Evolutionary conservation across 305 asterid genomes (phyloP).

Genomic region (Galium porrigens): DNA sequence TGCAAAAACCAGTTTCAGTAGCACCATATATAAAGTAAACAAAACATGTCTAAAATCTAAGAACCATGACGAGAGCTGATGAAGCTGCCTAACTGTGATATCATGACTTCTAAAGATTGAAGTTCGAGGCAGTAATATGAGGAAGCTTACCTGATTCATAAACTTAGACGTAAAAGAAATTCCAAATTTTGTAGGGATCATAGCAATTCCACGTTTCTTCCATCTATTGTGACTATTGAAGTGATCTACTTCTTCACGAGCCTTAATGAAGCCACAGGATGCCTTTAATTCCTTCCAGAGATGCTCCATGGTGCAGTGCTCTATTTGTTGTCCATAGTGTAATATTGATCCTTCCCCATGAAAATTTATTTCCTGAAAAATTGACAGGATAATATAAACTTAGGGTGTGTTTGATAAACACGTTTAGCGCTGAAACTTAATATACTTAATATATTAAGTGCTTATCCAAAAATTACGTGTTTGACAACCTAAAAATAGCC

Average conservation of each 20-base stretch:
- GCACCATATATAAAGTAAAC: neutral
- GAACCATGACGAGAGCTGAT: neutral
- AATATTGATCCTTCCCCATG: slow-evolving; percentile 65
- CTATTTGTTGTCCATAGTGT: slow-evolving; percentile 69
- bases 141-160: slow-evolving; percentile 69
- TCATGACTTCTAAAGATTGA: neutral
- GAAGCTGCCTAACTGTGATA: neutral
- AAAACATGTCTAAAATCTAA: neutral
- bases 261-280: slow-evolving; percentile 36
- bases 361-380: slow-evolving; percentile 74
- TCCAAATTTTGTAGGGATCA: slow-evolving; percentile 85
- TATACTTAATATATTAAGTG: too few relatives aligned
- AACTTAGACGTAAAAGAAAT: slow-evolving; percentile 75
- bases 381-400: slow-evolving; percentile 2
- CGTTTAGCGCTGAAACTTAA: too few relatives aligned
- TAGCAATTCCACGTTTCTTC: slow-evolving; percentile 79
- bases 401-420: too few relatives aligned
- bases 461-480: too few relatives aligned
- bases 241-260: slow-evolving; percentile 46
- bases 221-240: slow-evolving; percentile 65
- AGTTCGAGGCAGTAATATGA: neutral
- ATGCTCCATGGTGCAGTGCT: slow-evolving; percentile 52
- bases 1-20: neutral
- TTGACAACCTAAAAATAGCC: too few relatives aligned
- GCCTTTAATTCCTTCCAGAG: slow-evolving; percentile 67